Conservation (phyloP, 805 yeast genomes). For the Suhomyces tanzawaensis region DNA sequence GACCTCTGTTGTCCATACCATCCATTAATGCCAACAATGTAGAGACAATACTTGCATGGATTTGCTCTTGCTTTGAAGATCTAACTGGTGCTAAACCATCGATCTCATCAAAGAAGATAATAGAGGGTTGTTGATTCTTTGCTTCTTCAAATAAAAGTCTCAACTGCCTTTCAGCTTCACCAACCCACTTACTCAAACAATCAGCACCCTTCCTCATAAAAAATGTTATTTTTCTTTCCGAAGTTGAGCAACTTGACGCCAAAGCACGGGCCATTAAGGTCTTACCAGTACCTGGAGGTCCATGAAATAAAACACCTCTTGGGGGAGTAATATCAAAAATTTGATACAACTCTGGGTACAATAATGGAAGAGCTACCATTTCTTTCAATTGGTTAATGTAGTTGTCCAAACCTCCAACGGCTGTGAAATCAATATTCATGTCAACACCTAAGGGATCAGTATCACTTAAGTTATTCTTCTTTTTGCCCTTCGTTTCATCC, state of each 20-base stretch:
- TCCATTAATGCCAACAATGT: slow-evolving; percentile 95
- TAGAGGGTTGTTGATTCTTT: slow-evolving; percentile 90
- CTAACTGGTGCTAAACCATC: slow-evolving; percentile 98
- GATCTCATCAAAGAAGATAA: slow-evolving; percentile 95
- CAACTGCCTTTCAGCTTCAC: slow-evolving; percentile 96
- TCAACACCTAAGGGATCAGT: slow-evolving; percentile 91
- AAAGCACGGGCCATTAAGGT: slow-evolving; percentile 96
- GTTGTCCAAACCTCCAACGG: slow-evolving; percentile 88
- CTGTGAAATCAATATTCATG: slow-evolving; percentile 77
- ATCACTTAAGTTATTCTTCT: slow-evolving; percentile 69
- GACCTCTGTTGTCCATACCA: slow-evolving; percentile 98
- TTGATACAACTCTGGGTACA: slow-evolving; percentile 91
- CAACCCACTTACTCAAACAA: slow-evolving; percentile 96
- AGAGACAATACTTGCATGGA: slow-evolving; percentile 95
- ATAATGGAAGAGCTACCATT: slow-evolving; percentile 90
- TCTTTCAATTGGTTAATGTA: slow-evolving; percentile 92
- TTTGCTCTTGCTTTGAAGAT: slow-evolving; percentile 96
- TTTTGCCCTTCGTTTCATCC: slow-evolving; percentile 37
- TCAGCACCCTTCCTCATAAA: slow-evolving; percentile 99
- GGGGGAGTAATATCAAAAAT: slow-evolving; percentile 93
- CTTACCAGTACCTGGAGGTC: slow-evolving; percentile 99
- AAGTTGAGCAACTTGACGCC: slow-evolving; percentile 90
- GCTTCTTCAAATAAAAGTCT: slow-evolving; percentile 94
- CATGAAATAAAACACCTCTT: slow-evolving; percentile 94
- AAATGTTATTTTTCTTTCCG: slow-evolving; percentile 83